These are phyloP conservation scores for Dictyostelium citrinum DNA, from an alignment of 78 protist genomes.

Conservation along the genomic window DNA sequence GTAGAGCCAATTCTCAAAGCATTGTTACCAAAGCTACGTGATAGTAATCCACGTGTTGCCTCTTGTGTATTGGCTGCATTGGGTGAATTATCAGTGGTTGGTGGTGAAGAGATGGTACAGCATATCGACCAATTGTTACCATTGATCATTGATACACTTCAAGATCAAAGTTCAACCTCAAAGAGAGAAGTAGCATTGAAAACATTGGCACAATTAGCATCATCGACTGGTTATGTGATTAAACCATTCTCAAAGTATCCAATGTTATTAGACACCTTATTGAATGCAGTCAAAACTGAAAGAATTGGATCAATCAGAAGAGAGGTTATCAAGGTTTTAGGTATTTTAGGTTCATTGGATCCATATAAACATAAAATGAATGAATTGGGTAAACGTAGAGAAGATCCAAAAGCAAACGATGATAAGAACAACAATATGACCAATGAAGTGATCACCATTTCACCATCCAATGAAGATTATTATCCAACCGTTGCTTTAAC, in stretches of 20 bases:
- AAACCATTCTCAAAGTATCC: constrained; percentile 89
- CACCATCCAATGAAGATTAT: constrained; percentile 90
- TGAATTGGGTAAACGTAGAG: constrained; percentile 64
- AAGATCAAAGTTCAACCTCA: constrained; percentile 84
- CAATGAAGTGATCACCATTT: background rate
- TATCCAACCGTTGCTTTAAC: constrained; percentile 90
- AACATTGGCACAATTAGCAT: constrained; percentile 91
- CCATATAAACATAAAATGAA: constrained; percentile 91
- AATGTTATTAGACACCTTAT: constrained; percentile 81
- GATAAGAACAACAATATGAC: constrained; percentile 16
- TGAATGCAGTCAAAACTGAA: constrained; percentile 78
- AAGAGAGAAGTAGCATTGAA: constrained; percentile 86
- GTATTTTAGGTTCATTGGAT: constrained; percentile 98
- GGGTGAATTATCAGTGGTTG: constrained; percentile 92
- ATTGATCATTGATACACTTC: constrained; percentile 90
- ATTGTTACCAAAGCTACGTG: constrained; percentile 82
- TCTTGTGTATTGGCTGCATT: constrained; percentile 81
- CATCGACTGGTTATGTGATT: constrained; percentile 91
- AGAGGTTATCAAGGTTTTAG: constrained; percentile 90
- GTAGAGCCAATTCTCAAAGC: constrained; percentile 87
- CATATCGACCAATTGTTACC: constrained; percentile 87
- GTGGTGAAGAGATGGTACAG: constrained; percentile 82
- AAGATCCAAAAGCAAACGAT: constrained; percentile 45
- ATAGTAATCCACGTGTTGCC: constrained; percentile 66
- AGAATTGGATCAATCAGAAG: constrained; percentile 50